Evolutionary conservation across 345 rosid genomes (phyloP), one percentile per base, ranked within the genome.

Genomic region (Lepidium didymum): DNA sequence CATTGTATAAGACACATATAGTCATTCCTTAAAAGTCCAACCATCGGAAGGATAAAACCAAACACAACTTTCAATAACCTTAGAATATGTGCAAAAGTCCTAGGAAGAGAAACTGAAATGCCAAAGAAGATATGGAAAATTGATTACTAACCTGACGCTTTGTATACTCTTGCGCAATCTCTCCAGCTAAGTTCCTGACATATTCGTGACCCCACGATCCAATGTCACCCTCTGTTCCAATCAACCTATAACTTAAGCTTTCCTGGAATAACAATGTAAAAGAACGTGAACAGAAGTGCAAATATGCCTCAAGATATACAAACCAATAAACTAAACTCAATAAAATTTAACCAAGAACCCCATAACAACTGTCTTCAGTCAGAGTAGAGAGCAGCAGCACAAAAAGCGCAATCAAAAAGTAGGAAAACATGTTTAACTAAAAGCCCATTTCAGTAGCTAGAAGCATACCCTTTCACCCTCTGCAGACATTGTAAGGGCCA

Each of bases 121-220:
- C 54, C 31, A 70, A 67, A 72, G 53, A 46, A 36, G 43, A 74
- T 7, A 44, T 11, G 61, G 29, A 25, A 70, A 13, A 44, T 11
- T 65, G 29, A 25, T 66, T 72, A 33, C 83, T 70, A 75, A 91
- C 97, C 92, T 83, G 92, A 31, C 90, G 83, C 75, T 79, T 84
- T 8, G 82, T 55, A 81, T 86, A 86, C 74, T 91, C 99, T 69
- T 84, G 78, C 8, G 86, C 75, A 74, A 89, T 86, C 85, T 95
- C 99, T 52, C 97, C 91, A 4, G 96, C 96, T 78, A 94, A 79
- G 75, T 91, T 94, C 89, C 97, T 86, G 41, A 95, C 99, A 78
- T 95, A 91, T 74, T 89, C 96, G 62, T 95, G 97, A 36, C 96
- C 99, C 97, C 96, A 95, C 1, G 96, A 95, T 74, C 96, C 97